Conservation (phyloP, 2,329 filamentous ascomycete species). For the Aspergillus costaricaensis region DNA sequence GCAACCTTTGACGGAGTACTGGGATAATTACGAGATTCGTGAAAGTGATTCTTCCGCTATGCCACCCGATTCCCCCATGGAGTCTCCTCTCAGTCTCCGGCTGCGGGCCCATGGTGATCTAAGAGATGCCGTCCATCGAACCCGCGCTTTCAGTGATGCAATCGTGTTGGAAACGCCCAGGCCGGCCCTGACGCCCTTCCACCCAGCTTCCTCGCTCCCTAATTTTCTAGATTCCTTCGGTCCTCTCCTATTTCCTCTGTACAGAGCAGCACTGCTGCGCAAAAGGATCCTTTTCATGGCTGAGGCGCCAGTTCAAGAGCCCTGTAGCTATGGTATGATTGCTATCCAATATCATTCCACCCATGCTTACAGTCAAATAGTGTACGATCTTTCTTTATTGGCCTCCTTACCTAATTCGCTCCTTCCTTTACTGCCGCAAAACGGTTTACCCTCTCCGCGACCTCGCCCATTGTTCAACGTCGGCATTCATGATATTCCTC, state of each 20-base stretch:
- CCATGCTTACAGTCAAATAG: conserved; percentile 50
- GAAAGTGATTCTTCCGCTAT: conserved; percentile 40
- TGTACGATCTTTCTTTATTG: conserved; percentile 91
- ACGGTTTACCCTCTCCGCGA: conserved; percentile 61
- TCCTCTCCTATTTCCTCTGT: conserved; percentile 86
- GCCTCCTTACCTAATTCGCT: conserved; percentile 81
- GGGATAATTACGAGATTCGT: conserved; percentile 56
- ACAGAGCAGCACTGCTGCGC: conserved; percentile 80
- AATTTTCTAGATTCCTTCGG: conserved; percentile 80
- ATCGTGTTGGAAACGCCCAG: conserved; percentile 43
- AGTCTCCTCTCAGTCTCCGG: conserved; percentile 53
- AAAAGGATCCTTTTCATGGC: conserved; percentile 87
- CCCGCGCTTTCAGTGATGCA: conserved; percentile 45
- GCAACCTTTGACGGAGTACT: conserved; percentile 73
- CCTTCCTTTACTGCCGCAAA: conserved; percentile 66
- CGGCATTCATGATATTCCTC: conserved; percentile 88
- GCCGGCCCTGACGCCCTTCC: conserved; percentile 71
- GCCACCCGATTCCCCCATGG: conserved; percentile 51
- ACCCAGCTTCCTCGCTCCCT: conserved; percentile 82
- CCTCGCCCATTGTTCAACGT: conserved; percentile 87
- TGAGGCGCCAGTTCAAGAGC: conserved; percentile 78
- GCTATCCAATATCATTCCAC: conserved; percentile 19
- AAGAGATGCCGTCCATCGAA: conserved; percentile 33
- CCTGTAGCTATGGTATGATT: conserved; percentile 80
- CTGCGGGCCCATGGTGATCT: conserved; percentile 55